phyloP scores from a whole-genome alignment of 2,329 filamentous ascomycete genomes.

The Chaetomium strumarium region DNA sequence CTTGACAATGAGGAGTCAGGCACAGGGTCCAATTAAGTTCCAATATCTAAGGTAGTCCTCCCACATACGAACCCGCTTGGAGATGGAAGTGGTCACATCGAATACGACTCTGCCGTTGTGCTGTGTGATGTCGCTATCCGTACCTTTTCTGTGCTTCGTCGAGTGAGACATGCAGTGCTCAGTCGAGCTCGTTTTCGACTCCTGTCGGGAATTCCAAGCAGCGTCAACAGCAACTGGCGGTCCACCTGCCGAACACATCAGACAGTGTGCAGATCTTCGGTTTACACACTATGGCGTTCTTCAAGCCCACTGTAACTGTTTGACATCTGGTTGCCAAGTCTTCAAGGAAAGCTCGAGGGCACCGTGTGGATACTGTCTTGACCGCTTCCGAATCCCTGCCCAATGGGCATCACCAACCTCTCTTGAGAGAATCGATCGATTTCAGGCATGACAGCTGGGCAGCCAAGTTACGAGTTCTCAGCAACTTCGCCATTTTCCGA shows the following conservation, averaged over 20 bases:
- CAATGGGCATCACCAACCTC: constrained; percentile 13
- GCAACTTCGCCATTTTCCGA: not conserved
- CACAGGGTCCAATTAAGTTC: not conserved
- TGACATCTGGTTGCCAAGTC: not conserved
- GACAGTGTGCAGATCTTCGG: not conserved
- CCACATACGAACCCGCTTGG: not conserved
- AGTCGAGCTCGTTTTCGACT: not conserved
- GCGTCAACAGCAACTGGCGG: not conserved
- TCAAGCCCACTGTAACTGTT: too few species aligned
- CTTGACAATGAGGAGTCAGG: not conserved
- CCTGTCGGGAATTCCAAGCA: too few species aligned
- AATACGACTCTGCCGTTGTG: not conserved
- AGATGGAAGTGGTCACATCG: not conserved
- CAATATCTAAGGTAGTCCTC: not conserved
- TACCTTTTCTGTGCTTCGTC: not conserved
- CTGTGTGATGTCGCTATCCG: not conserved
- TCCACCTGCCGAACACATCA: constrained; percentile 7
- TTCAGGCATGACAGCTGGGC: constrained; percentile 9
- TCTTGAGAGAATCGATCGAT: not conserved
- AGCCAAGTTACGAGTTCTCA: not conserved
- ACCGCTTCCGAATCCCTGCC: constrained; percentile 14
- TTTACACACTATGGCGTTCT: constrained; percentile 2
- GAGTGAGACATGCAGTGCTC: not conserved
- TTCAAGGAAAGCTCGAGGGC: not conserved
- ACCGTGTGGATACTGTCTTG: constrained; percentile 12